phyloP scores from a whole-genome alignment of 495 filamentous ascomycete genomes.

The Tetracladium marchalianum region DNA sequence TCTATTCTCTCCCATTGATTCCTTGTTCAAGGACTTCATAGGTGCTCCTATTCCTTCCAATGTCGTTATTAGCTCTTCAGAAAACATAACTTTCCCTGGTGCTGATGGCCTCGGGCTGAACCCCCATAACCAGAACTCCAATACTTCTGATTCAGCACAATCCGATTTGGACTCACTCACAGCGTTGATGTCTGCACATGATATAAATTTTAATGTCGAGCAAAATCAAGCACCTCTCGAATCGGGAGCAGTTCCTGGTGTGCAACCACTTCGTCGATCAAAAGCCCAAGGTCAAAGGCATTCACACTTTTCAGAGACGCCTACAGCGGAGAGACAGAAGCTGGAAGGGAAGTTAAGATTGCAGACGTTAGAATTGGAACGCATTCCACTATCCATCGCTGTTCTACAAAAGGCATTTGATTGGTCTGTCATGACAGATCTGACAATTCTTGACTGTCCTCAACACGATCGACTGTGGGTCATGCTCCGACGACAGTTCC shows the following conservation, averaged over 20 bases:
- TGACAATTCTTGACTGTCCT: slow-evolving; percentile 75
- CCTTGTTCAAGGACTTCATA: slow-evolving; percentile 7
- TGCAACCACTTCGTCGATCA: slow-evolving; percentile 8
- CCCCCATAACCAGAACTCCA: neutral
- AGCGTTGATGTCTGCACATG: slow-evolving; percentile 9
- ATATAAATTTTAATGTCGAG: neutral
- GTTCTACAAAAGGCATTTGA: slow-evolving; percentile 65
- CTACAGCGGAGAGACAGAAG: slow-evolving; percentile 11
- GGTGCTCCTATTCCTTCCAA: slow-evolving; percentile 1
- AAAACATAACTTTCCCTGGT: neutral
- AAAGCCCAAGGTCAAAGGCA: slow-evolving; percentile 8
- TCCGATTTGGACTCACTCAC: slow-evolving; percentile 10
- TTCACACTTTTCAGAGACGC: slow-evolving; percentile 11
- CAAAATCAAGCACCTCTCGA: neutral
- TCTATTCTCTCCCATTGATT: neutral
- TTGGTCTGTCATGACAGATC: slow-evolving; percentile 63
- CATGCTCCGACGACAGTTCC: slow-evolving; percentile 60
- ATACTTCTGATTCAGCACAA: slow-evolving; percentile 1
- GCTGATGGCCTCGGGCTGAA: neutral
- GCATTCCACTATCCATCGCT: slow-evolving; percentile 62
- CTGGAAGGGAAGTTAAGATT: slow-evolving; percentile 52
- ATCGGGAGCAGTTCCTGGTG: neutral
- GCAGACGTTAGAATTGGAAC: slow-evolving; percentile 72
- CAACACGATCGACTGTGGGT: slow-evolving; percentile 78
- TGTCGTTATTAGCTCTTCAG: neutral